Base-by-base conservation (phyloP, 2,329 filamentous ascomycete genomes). In the Microsporum ferrugineum region DNA sequence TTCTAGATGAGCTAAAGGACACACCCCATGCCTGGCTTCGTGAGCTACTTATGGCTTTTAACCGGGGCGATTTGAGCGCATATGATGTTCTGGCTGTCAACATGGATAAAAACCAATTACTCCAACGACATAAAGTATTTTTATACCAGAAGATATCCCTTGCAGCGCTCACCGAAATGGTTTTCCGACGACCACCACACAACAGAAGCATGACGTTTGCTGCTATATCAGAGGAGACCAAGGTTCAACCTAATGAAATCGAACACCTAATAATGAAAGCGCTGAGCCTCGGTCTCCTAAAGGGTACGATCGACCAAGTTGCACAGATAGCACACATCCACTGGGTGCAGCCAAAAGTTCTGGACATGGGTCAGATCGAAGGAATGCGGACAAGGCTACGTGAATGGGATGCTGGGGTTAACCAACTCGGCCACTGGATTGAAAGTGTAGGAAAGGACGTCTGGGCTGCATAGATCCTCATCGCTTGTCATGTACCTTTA, bases 211-310 rank as follows among this genome's bases (percentile, higher is more conserved):
- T 99, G 87, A 88, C 88, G 3, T 99, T 99, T 77, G 78, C 80
- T 59, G 89, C 90, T 57, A 96, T 99, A 70, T 84, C 88, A 3
- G 82, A 88, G 67, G 92, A 97, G 79, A 99, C 94, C 2, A 95
- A 96, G 76, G 91, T 99, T 58, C 83, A 85, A 68, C 84, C 86
- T 2, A 85, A 94, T 69, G 90, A 97, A 78, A 97, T 99, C 68
- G 94, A 99, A 80, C 92, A 97, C 74, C 79, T 99, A 65, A 88
- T 99, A 70, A 99, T 99, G 94, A 97, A 96, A 81, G 94, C 94
- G n/a, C 77, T 99, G 69, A 96, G 91, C 71, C 77, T 99, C 68
- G 94, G 94, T 0, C 79, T 99, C 67, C 79, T 99, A 67, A 84
- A 88, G 67, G 94, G 94, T 53, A 94, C 88, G 61, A 97, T 99